These are phyloP conservation scores for Chalciporus piperatoides DNA, from an alignment of 1,284 basidiomycete genomes.

Conservation along the genomic window DNA sequence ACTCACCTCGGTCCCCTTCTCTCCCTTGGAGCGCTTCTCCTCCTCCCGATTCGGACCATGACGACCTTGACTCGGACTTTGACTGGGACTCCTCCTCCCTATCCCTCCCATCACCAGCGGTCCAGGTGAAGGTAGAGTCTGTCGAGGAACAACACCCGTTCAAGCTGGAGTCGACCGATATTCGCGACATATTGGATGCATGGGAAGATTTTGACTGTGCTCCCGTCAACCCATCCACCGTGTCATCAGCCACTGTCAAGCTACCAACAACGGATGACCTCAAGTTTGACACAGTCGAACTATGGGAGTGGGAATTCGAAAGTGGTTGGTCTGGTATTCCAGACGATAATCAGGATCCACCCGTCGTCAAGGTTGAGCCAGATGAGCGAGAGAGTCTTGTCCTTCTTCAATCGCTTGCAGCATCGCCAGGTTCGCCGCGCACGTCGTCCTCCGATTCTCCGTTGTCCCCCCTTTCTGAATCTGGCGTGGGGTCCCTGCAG, in stretches of 20 bases:
- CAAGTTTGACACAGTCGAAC: slow-evolving; percentile 45
- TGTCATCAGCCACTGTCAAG: slow-evolving; percentile 30
- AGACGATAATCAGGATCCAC: slow-evolving; percentile 22
- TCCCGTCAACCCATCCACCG: slow-evolving; percentile 22
- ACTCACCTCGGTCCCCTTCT: slow-evolving; percentile 47
- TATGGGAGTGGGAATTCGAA: slow-evolving; percentile 48
- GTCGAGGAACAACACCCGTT: slow-evolving; percentile 31
- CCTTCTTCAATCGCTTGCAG: slow-evolving; percentile 5
- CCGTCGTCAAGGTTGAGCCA: slow-evolving; percentile 27
- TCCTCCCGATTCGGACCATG: slow-evolving; percentile 63
- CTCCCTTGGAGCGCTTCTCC: slow-evolving; percentile 54
- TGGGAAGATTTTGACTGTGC: slow-evolving; percentile 58
- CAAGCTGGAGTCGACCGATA: slow-evolving; percentile 58
- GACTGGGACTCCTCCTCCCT: slow-evolving; percentile 37
- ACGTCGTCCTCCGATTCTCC: slow-evolving; percentile 17
- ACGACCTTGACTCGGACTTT: slow-evolving; percentile 45
- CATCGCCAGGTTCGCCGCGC: slow-evolving; percentile 21
- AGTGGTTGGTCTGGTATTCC: slow-evolving; percentile 23
- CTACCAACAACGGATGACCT: slow-evolving; percentile 34
- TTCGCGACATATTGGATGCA: slow-evolving; percentile 57
- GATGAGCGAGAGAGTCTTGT: slow-evolving; percentile 18
- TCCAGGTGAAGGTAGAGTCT: slow-evolving; percentile 25
- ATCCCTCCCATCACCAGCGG: slow-evolving; percentile 23
- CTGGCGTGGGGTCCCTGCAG: slow-evolving; percentile 13
- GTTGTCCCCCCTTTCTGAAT: slow-evolving; percentile 21